These are phyloP conservation scores for Perilla frutescens DNA, from an alignment of 257 asterid genomes.

Conservation along the genomic window DNA sequence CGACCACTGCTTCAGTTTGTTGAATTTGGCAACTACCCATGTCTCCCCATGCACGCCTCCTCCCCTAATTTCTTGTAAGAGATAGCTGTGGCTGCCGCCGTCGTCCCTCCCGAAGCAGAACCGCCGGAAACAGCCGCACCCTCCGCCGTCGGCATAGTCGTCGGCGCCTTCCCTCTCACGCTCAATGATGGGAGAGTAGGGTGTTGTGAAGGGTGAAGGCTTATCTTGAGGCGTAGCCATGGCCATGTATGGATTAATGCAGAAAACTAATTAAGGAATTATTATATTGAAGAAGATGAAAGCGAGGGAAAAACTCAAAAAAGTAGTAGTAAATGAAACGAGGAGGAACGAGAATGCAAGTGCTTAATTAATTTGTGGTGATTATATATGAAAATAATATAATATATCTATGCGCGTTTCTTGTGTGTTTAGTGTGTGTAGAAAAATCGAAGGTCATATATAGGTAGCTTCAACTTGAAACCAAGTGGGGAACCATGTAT, in stretches of 20 bases:
- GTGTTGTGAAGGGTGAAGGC: not conserved
- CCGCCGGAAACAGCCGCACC: slow-evolving; percentile 49
- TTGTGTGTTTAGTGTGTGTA: slow-evolving; percentile 26
- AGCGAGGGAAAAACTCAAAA: not conserved
- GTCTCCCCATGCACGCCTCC: slow-evolving; percentile 35
- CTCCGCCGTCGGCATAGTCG: slow-evolving; percentile 22
- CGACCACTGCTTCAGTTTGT: slow-evolving; percentile 51
- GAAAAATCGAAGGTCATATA: slow-evolving; percentile 28
- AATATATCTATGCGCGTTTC: slow-evolving; percentile 25
- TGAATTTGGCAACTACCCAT: slow-evolving; percentile 39
- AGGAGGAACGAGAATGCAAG: not conserved
- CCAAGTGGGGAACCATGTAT: not conserved
- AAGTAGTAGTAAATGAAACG: too few species aligned
- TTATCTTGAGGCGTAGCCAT: slow-evolving; percentile 9
- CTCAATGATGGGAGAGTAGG: slow-evolving; percentile 40
- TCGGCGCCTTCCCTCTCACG: slow-evolving; percentile 5
- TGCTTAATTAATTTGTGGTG: not conserved
- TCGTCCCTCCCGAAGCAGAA: slow-evolving; percentile 38
- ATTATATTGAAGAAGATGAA: not conserved
- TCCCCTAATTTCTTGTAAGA: slow-evolving; percentile 29
- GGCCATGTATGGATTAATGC: not conserved
- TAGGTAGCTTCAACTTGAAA: not conserved
- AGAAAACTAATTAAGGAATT: too few species aligned
- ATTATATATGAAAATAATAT: not conserved
- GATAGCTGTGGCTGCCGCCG: slow-evolving; percentile 31